Conservation (phyloP, 148 eudicot genomes). For the Vaccinium myrtillus region DNA sequence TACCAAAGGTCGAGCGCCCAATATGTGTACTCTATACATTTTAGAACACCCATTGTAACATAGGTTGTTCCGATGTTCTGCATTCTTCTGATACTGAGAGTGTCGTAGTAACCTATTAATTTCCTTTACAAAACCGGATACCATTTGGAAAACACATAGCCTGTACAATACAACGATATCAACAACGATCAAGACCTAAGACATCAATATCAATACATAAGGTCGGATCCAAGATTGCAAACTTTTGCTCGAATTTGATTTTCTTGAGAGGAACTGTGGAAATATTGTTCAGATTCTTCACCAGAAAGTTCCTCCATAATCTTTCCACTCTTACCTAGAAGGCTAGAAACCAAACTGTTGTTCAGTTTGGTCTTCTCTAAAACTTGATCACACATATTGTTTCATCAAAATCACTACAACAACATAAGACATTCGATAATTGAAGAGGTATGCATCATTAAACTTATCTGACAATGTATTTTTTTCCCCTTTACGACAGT, state of each 20-base stretch:
- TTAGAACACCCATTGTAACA: neutral
- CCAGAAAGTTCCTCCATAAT: constrained; percentile 72
- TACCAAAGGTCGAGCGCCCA: neutral
- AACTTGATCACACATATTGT: neutral
- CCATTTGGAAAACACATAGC: neutral
- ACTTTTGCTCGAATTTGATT: constrained; percentile 94
- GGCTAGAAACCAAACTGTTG: constrained; percentile 31
- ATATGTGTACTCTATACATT: neutral
- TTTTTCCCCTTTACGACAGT: too few species aligned
- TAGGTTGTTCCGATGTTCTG: neutral
- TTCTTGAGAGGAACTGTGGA: constrained; percentile 93
- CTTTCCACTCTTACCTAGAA: constrained; percentile 69
- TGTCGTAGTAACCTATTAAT: neutral
- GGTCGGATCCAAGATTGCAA: constrained; percentile 43
- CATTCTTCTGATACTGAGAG: neutral
- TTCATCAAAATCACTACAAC: neutral
- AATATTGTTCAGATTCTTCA: constrained; percentile 77
- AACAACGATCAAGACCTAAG: neutral
- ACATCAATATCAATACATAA: neutral
- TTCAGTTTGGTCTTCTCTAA: neutral
- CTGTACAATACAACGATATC: neutral
- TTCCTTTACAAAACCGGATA: neutral
- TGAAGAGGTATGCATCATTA: too few species aligned
- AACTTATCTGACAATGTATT: too few species aligned
- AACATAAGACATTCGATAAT: neutral